phyloP scores from a whole-genome alignment of 768 basidiomycete genomes.

The Trametes coccinea region DNA sequence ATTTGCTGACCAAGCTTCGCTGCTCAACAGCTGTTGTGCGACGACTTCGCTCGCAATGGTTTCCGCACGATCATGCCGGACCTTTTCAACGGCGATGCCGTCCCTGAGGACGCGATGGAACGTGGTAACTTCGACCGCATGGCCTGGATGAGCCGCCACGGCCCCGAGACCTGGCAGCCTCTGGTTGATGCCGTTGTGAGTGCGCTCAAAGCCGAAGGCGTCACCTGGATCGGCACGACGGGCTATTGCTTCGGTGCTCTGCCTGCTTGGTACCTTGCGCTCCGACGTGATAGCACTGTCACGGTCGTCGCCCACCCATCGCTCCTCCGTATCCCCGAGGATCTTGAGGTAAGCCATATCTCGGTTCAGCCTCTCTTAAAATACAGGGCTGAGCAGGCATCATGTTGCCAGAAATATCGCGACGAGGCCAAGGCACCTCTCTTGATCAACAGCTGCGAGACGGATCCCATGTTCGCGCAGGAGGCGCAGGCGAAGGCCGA shows the following conservation, averaged over 20 bases:
- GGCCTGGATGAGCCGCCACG: constrained; percentile 39
- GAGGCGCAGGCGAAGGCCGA: constrained; percentile 38
- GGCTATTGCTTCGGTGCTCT: constrained; percentile 48
- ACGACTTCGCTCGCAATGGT: constrained; percentile 37
- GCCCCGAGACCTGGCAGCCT: constrained; percentile 34
- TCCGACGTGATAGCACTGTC: constrained; percentile 41
- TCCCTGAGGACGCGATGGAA: constrained; percentile 14
- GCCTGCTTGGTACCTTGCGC: constrained; percentile 48
- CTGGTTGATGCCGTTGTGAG: constrained; percentile 39
- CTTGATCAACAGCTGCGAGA: constrained; percentile 43
- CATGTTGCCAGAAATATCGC: constrained; percentile 33
- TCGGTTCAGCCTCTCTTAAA: neutral
- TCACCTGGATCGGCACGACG: constrained; percentile 41
- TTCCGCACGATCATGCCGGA: constrained; percentile 32
- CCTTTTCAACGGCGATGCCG: constrained; percentile 30
- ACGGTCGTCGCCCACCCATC: constrained; percentile 50
- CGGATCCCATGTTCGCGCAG: constrained; percentile 35
- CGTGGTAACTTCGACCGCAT: constrained; percentile 29
- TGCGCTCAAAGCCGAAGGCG: constrained; percentile 39
- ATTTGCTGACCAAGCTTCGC: too few relatives aligned
- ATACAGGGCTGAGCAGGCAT: neutral
- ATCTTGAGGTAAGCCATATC: constrained; percentile 36
- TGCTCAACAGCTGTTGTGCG: constrained; percentile 29
- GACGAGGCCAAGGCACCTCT: constrained; percentile 39
- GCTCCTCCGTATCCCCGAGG: constrained; percentile 38